These are phyloP conservation scores for Allodekkera sacchari DNA, from an alignment of 805 yeast species.

Conservation along the genomic window DNA sequence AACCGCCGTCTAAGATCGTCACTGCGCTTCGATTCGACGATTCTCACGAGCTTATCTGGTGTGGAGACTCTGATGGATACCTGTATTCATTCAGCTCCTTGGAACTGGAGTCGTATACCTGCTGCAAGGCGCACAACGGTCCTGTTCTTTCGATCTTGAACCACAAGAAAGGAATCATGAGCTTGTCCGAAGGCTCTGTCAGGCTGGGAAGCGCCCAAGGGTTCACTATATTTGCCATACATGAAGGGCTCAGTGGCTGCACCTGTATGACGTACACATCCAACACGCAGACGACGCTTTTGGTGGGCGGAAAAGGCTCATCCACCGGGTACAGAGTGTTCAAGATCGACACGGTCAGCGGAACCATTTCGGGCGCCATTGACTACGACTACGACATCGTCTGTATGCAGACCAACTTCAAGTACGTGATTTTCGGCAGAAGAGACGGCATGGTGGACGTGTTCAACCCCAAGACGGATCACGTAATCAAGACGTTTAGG, in stretches of 20 bases:
- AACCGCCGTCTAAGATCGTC: constrained; percentile 14
- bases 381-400: constrained; percentile 38
- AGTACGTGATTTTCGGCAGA: constrained; percentile 51
- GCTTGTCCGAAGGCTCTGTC: constrained; percentile 44
- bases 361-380: constrained; percentile 26
- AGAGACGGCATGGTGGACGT: constrained; percentile 55
- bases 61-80: constrained; percentile 61
- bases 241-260: constrained; percentile 24
- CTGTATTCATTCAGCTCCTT: constrained; percentile 36
- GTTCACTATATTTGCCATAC: constrained; percentile 27
- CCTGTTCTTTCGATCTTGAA: constrained; percentile 46
- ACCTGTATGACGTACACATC: constrained; percentile 34
- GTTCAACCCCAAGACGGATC: constrained; percentile 45
- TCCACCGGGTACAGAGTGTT: constrained; percentile 25
- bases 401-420: constrained; percentile 40
- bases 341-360: constrained; percentile 34
- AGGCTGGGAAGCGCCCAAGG: constrained; percentile 54
- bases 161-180: constrained; percentile 49
- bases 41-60: constrained; percentile 74
- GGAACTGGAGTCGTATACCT: constrained; percentile 45
- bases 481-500: constrained; percentile 41
- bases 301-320: constrained; percentile 32
- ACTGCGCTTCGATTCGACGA: constrained; percentile 51
- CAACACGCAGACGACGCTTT: constrained; percentile 32
- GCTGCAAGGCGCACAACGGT: constrained; percentile 43